These are phyloP conservation scores for Trichoderma gracile DNA, from an alignment of 2,329 filamentous ascomycete species.

Conservation along the genomic window DNA sequence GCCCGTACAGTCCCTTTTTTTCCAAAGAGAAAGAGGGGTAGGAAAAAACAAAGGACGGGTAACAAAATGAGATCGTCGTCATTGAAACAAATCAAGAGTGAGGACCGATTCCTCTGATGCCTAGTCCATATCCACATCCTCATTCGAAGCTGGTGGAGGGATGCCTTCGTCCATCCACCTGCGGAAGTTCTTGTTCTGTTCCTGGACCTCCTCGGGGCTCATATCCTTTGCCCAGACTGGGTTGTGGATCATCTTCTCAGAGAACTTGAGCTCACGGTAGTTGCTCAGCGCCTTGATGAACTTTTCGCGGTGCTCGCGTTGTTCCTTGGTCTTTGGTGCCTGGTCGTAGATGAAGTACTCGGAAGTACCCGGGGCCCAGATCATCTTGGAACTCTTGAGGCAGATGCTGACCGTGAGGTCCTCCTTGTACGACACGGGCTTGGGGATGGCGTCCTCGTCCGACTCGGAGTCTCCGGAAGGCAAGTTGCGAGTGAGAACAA, in stretches of 20 bases:
- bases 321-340: slow-evolving; percentile 66
- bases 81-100: background rate
- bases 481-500: slow-evolving; percentile 71
- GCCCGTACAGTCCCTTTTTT: slow-evolving; percentile 6
- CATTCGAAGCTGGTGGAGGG: slow-evolving; percentile 39
- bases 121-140: slow-evolving; percentile 40
- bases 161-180: slow-evolving; percentile 55
- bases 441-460: slow-evolving; percentile 63
- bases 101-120: background rate
- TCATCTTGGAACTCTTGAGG: slow-evolving; percentile 74
- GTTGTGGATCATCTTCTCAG: slow-evolving; percentile 81
- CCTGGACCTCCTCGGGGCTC: slow-evolving; percentile 73
- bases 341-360: slow-evolving; percentile 75
- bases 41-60: slow-evolving; percentile 24
- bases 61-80: no score
- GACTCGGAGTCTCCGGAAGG: slow-evolving; percentile 62
- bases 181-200: slow-evolving; percentile 67
- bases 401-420: slow-evolving; percentile 72
- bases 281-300: slow-evolving; percentile 56
- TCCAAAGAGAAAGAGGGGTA: slow-evolving; percentile 26
- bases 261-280: slow-evolving; percentile 68
- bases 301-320: slow-evolving; percentile 52
- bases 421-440: slow-evolving; percentile 63
- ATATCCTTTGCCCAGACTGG: slow-evolving; percentile 77
- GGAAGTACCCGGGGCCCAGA: slow-evolving; percentile 69